Evolutionary conservation across 345 rosid genomes (phyloP), one percentile per base, ranked within the genome.

Genomic region (Acer campestre): DNA sequence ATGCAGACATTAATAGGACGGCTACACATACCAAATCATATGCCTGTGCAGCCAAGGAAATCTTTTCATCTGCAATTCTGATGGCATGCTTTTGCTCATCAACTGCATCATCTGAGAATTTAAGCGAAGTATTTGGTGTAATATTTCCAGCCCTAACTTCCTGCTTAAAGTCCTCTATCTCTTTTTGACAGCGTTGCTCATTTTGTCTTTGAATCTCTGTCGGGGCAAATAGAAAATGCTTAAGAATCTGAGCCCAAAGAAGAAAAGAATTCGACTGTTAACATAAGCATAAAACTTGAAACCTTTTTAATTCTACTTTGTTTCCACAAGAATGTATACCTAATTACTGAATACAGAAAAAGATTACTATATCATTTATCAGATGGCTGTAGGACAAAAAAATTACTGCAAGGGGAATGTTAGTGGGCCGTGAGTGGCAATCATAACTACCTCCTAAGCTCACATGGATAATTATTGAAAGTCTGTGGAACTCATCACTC

Each of bases 41-140:
- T 7, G 95, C 94, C 73, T 96, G 99, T 75, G 84, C 80, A 84
- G 98, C 97, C 86, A 94, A 82, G 1, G 97, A 88, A 61, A 96
- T 92, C 82, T 96, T 96, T 85, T 96, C 99, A 82, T 96, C 98
- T 3, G 98, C 99, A 80, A 96, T 92, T 74, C 99, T 84, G 79
- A 94, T 79, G 75, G 95, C 86, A 88, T 96, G 99, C 82, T 90
- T 92, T 84, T 96, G 99, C 82, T 96, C 98, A 56, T 96, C 99
- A 67, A 96, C 86, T 63, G 89, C 91, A 40, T 92, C 98, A 35
- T 94, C 97, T 0, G 99, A 94, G 88, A 96, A 96, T 78, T 86
- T 88, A 64, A 81, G 84, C 63, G 94, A 85, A 46, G 88, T 77
- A 78, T 82, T 85, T 8, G 93, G 84, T 46, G 89, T 79, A 68